Conservation (phyloP, 129 eudicot species). For the Flaveria linearis region DNA sequence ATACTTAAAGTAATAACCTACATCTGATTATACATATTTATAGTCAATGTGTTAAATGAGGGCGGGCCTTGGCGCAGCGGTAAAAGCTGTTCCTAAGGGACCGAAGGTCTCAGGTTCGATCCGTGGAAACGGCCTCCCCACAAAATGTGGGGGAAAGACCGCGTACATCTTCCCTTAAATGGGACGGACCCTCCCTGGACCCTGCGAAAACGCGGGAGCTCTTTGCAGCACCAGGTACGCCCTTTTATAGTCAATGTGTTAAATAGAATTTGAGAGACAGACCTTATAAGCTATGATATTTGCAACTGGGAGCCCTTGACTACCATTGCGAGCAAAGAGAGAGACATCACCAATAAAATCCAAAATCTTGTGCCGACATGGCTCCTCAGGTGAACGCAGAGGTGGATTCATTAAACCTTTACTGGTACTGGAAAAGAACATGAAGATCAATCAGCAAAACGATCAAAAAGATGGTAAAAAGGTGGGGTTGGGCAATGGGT, state of each 20-base stretch:
- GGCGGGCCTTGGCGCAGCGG: too few relatives aligned
- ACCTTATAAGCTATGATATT: constrained; percentile 85
- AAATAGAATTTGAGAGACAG: background rate
- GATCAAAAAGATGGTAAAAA: background rate
- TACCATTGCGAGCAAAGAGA: constrained; percentile 73
- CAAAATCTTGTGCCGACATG: constrained; percentile 88
- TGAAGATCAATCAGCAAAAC: constrained; percentile 19
- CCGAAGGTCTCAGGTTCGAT: too few relatives aligned
- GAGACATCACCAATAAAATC: constrained; percentile 95
- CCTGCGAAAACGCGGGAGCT: too few relatives aligned
- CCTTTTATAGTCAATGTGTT: too few relatives aligned
- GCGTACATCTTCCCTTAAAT: too few relatives aligned
- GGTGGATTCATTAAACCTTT: constrained; percentile 92
- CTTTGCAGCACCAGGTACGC: too few relatives aligned
- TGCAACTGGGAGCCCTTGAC: constrained; percentile 90
- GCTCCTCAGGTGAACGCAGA: constrained; percentile 70
- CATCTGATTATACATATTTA: background rate
- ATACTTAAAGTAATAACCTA: background rate
- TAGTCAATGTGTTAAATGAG: background rate
- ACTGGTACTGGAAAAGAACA: constrained; percentile 42
- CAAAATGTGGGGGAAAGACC: too few relatives aligned
- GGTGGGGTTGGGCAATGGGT: background rate
- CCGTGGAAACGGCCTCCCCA: too few relatives aligned
- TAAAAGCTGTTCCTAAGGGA: too few relatives aligned
- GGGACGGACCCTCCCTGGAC: too few relatives aligned